Evolutionary conservation across 352 stramenopile species (phyloP), one percentile per base, ranked within the genome.

Genomic region (Blastocystis sp.): DNA sequence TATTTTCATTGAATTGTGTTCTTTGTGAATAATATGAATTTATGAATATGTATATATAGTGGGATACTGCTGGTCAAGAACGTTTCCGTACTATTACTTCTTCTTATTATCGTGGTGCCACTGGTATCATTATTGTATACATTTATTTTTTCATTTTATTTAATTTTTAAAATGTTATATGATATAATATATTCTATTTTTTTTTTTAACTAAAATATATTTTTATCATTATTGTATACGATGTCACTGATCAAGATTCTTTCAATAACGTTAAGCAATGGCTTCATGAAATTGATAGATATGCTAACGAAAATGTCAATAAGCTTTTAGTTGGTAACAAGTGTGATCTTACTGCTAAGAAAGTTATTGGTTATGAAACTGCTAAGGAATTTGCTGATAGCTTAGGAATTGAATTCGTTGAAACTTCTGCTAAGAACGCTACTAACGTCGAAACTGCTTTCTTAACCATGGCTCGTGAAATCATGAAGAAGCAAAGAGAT

Each of bases 311-410:
- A 73, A 91, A 93, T 72, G 88, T 92, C 11, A 94, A 93, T 71
- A 99, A 95, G 74, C 78, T 99, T 6, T 78, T 99, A 0, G 86
- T 98, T 4, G 91, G 91, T 46, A 99, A 99, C 77, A 99, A 99
- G 78, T 92, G 81, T 65, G 91, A 99, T 76, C 80, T 96, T 28
- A 86, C 75, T 48, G 79, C 83, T 66, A 95, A 96, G 70, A 78
- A 88, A 31, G 86, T 82, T 4, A 88, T 97, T 32, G 82, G 80
- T 32, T 93, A 87, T 35, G 88, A 97, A 69, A 81, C 87, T 40
- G 91, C 86, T 23, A 94, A 95, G 76, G 87, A 81, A 30, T 93
- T 93, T 72, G 89, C 90, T 13, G 87, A 94, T 67, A 88, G 76
- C 59, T 71, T 95, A 42, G 86, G 86, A 30, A 95, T 96, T 73